These are phyloP conservation scores for Sporothrix brunneoviolacea DNA, from an alignment of 2,329 filamentous ascomycete genomes.

Conservation along the genomic window DNA sequence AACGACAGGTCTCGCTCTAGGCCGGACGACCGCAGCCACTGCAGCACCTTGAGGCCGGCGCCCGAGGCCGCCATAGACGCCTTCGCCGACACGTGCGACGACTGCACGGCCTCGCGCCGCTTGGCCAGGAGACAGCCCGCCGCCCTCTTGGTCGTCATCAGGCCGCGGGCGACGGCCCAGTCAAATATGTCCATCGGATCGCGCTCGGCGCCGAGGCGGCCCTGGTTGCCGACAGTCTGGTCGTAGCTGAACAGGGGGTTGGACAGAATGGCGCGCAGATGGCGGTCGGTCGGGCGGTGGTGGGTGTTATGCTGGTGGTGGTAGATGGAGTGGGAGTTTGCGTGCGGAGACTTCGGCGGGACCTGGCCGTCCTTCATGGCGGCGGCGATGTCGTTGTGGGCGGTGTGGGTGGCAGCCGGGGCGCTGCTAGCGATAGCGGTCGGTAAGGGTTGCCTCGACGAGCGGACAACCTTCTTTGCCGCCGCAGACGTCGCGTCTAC, in stretches of 20 bases:
- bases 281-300: slow-evolving; percentile 38
- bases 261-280: slow-evolving; percentile 50
- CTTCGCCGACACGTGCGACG: slow-evolving; percentile 27
- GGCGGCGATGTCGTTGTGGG: neutral
- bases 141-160: slow-evolving; percentile 49
- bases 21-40: slow-evolving; percentile 49
- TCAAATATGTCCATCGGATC: slow-evolving; percentile 51
- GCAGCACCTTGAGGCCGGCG: slow-evolving; percentile 41
- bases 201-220: slow-evolving; percentile 19
- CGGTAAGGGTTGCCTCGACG: neutral
- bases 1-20: slow-evolving; percentile 41
- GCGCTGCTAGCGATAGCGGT: neutral
- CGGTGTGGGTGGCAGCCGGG: neutral
- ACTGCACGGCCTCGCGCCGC: slow-evolving; percentile 32
- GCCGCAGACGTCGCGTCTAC: slow-evolving; percentile 1
- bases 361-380: neutral
- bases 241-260: slow-evolving; percentile 47
- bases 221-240: slow-evolving; percentile 25
- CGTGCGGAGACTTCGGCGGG: no score
- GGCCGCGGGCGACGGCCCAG: slow-evolving; percentile 46
- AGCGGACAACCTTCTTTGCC: neutral
- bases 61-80: slow-evolving; percentile 35
- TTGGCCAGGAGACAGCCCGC: slow-evolving; percentile 48
- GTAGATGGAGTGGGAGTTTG: no score
- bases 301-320: neutral